Evolutionary conservation across 495 filamentous ascomycete genomes (phyloP), one percentile per base, ranked within the genome.

Genomic region (Stereocaulon alpinum): DNA sequence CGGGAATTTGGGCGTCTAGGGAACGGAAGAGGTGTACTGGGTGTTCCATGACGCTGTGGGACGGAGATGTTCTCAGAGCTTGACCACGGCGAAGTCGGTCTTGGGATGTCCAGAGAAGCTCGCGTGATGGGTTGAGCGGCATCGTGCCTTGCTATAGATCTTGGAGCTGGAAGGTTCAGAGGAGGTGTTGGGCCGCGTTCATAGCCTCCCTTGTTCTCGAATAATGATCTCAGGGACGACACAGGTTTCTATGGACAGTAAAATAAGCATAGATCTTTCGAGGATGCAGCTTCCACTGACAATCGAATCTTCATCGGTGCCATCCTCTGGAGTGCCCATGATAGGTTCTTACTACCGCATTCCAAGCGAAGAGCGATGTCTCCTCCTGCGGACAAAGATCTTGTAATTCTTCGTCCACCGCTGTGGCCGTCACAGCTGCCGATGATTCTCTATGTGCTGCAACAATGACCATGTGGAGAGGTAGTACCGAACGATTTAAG

Each of bases 221-320:
- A 98, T 68, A 92, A 86, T 44, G 91, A 93, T 50, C 89, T 81
- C 37, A 97, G 76, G 48, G 92, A 95, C 44, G 93, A 98, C 29
- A 98, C 93, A 0, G 93, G 88, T 76, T 80, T 76, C 76, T 80
- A 63, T 41, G 63, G 42, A 47, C 15, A 54, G 12, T 17, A 44
- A 45, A 51, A 60, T 58, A 24, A 64, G 58, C 54, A 51, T 54
- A 50, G 70, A 59, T 68, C 48, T 40, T 58, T 57, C 41, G 67
- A 47, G 55, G 45, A 66, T 61, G 22, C 17, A 24, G n/a, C 22
- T 24, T 2, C 12, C 32, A 68, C 77, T 66, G 72, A 80, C 78
- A 69, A 76, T 73, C 34, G 74, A 69, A 62, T 73, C 70, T 63
- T 71, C 72, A 65, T 79, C 76, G 47, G 74, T 68, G 61, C 67